A percentile compares a stretch with the other conserved stretches of the same genome.
Evolutionary conservation across 2,329 filamentous ascomycete genomes (phyloP).

Genomic region (Dryadomyces quercus-mongolicae): DNA sequence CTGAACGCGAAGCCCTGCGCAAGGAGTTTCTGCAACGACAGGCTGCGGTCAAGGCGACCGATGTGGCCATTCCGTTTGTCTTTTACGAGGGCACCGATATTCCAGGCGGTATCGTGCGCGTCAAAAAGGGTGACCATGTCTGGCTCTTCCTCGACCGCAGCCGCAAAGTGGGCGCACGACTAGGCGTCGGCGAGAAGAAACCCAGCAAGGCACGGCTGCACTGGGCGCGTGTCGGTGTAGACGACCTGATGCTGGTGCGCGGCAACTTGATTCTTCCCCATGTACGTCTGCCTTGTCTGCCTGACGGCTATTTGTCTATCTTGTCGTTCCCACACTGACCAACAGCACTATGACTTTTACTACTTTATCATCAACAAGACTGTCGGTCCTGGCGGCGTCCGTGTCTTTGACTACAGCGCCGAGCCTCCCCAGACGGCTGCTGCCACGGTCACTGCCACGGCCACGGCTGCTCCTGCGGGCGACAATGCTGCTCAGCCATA

Average conservation of each 20-base stretch:
- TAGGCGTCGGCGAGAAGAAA: conserved; percentile 57
- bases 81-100: conserved; percentile 94
- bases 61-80: conserved; percentile 86
- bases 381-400: conserved; percentile 55
- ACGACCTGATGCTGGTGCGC: conserved; percentile 87
- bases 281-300: conserved; percentile 45
- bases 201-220: conserved; percentile 58
- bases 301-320: background rate
- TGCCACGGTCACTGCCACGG: background rate
- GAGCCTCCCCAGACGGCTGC: conserved; percentile 26
- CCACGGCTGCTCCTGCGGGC: background rate
- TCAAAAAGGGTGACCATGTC: conserved; percentile 86
- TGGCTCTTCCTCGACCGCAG: conserved; percentile 92
- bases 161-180: conserved; percentile 76
- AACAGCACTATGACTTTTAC: conserved; percentile 90
- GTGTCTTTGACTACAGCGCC: conserved; percentile 64
- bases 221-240: conserved; percentile 89
- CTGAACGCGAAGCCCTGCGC: conserved; percentile 58
- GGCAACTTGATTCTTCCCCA: conserved; percentile 89
- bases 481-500: background rate
- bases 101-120: conserved; percentile 67
- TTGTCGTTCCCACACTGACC: background rate
- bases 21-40: conserved; percentile 76
- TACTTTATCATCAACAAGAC: conserved; percentile 90
- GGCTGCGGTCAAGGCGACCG: conserved; percentile 75